Conservation (phyloP, 768 basidiomycete species). For the Fomitopsis pulvina region DNA sequence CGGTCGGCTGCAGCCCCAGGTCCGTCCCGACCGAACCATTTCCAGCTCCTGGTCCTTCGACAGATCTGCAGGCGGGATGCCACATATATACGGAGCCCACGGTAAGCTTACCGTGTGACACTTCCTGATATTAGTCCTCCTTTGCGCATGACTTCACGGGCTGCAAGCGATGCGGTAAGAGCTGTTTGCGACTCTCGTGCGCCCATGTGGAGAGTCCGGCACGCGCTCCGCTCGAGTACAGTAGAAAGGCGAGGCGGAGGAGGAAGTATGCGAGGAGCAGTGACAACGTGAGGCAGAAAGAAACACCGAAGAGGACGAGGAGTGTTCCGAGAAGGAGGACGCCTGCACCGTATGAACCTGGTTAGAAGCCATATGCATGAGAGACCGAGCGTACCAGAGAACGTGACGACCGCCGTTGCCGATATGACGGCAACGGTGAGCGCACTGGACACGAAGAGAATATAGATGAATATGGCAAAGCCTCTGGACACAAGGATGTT, state of each 20-base stretch:
- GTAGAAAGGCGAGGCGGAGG: background rate
- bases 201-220: background rate
- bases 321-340: background rate
- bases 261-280: background rate
- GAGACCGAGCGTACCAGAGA: background rate
- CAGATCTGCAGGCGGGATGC: too few species aligned
- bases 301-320: background rate
- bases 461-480: background rate
- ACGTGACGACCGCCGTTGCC: background rate
- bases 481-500: background rate
- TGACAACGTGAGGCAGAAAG: background rate
- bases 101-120: too few species aligned
- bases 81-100: too few species aligned
- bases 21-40: background rate
- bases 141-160: background rate
- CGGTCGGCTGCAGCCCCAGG: background rate
- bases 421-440: background rate
- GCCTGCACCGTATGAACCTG: background rate
- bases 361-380: background rate
- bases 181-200: background rate
- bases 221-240: background rate
- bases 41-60: background rate
- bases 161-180: background rate
- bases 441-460: background rate
- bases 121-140: too few species aligned